Conservation (phyloP, 2,329 filamentous ascomycete species). For the Diplodia seriata region DNA sequence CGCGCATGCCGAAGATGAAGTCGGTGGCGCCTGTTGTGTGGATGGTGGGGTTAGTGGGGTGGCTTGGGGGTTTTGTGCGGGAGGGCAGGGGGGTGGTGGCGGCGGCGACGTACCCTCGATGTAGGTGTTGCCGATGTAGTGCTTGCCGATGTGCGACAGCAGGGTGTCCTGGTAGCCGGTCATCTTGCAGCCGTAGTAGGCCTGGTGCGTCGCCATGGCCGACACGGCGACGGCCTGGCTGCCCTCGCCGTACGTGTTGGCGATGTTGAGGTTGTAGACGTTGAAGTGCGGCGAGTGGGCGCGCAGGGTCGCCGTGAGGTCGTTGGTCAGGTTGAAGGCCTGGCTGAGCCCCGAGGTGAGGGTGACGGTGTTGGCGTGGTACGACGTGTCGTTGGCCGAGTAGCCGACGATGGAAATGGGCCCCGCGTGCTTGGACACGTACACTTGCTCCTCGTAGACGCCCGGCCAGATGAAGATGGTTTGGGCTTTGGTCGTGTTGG, state of each 20-base stretch:
- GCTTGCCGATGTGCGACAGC: slow-evolving; percentile 52
- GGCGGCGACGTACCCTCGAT: slow-evolving; percentile 51
- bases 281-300: slow-evolving; percentile 57
- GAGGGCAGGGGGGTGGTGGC: too few relatives aligned
- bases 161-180: slow-evolving; percentile 63
- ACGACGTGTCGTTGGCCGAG: slow-evolving; percentile 59
- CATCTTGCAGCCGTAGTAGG: slow-evolving; percentile 62
- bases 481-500: slow-evolving; percentile 53
- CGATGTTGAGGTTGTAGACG: slow-evolving; percentile 66
- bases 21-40: slow-evolving; percentile 58
- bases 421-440: slow-evolving; percentile 54
- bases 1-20: slow-evolving; percentile 62
- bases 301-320: slow-evolving; percentile 57
- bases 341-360: slow-evolving; percentile 52
- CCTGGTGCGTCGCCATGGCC: slow-evolving; percentile 56
- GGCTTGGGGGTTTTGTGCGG: not conserved
- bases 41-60: not conserved
- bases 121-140: slow-evolving; percentile 61
- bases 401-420: slow-evolving; percentile 63
- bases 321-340: slow-evolving; percentile 52
- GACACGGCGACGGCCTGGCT: slow-evolving; percentile 58
- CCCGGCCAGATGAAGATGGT: slow-evolving; percentile 66
- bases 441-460: slow-evolving; percentile 65
- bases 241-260: slow-evolving; percentile 48
- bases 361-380: slow-evolving; percentile 63